Percentiles rank a stretch among this genome's conserved stretches.
Evolutionary conservation across 2,329 filamentous ascomycete genomes (phyloP).

Genomic region (Penicillium sp.): DNA sequence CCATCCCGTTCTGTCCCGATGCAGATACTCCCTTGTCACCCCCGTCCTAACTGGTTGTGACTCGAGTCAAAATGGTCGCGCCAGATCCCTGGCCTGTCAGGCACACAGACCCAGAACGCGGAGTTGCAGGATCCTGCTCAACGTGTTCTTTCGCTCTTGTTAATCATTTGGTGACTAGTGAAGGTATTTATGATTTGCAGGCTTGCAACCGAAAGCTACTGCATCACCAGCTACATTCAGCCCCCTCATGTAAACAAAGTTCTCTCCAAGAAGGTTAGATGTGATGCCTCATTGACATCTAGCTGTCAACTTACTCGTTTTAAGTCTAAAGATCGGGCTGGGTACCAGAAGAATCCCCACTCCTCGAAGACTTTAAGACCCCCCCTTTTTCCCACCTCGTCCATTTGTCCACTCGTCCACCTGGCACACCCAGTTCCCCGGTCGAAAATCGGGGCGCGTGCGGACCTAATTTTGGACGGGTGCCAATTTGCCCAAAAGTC

Average conservation of each 20-base stretch:
- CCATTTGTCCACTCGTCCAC: background rate
- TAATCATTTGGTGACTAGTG: background rate
- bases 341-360: constrained; percentile 28
- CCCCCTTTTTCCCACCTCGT: background rate
- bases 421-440: constrained; percentile 4
- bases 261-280: no score
- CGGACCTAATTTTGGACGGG: constrained; percentile 5
- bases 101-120: background rate
- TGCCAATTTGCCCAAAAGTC: background rate
- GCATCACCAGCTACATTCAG: background rate
- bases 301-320: constrained; percentile 35
- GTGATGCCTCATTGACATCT: background rate
- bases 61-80: background rate
- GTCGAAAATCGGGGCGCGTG: constrained; percentile 11
- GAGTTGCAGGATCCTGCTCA: background rate
- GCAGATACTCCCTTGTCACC: constrained; percentile 3
- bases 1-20: constrained; percentile 11
- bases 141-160: background rate
- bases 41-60: background rate
- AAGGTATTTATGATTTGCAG: background rate
- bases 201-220: background rate
- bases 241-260: background rate
- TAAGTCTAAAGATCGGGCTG: constrained; percentile 32
- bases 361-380: constrained; percentile 22
- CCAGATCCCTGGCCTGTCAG: constrained; percentile 13